Evolutionary conservation across 345 rosid genomes (phyloP).

Genomic region (rapeseed (Brassica napus)): DNA sequence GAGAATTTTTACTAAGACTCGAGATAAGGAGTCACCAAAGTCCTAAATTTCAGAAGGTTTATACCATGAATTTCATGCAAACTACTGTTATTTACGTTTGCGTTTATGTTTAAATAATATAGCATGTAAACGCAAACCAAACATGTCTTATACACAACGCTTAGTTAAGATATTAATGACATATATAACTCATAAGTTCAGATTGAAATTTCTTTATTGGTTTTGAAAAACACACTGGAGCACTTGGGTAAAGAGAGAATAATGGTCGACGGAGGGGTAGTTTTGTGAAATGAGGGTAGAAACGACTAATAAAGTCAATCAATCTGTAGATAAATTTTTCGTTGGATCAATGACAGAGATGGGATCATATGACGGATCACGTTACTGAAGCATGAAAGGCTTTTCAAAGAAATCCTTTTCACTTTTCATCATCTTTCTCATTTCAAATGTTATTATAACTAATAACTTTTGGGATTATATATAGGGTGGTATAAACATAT

Average conservation of each 20-base stretch:
- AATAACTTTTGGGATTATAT: constrained; percentile 25
- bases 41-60: neutral
- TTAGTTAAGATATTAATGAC: neutral
- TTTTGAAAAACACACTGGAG: neutral
- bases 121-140: neutral
- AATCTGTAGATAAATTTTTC: constrained; percentile 38
- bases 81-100: neutral
- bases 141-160: neutral
- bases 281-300: constrained; percentile 4
- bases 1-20: neutral
- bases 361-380: constrained; percentile 63
- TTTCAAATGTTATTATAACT: constrained; percentile 26
- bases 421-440: constrained; percentile 28
- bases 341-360: constrained; percentile 47
- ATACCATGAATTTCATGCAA: neutral
- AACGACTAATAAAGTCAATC: neutral
- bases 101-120: neutral
- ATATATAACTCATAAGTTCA: neutral
- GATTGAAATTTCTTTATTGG: neutral
- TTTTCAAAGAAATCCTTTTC: constrained; percentile 24
- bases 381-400: constrained; percentile 53
- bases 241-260: neutral
- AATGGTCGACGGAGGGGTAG: constrained; percentile 4
- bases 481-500: constrained; percentile 7
- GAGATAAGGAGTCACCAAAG: neutral